These are phyloP conservation scores for Penstemon newberryi DNA, from an alignment of 257 asterid genomes.

Conservation along the genomic window DNA sequence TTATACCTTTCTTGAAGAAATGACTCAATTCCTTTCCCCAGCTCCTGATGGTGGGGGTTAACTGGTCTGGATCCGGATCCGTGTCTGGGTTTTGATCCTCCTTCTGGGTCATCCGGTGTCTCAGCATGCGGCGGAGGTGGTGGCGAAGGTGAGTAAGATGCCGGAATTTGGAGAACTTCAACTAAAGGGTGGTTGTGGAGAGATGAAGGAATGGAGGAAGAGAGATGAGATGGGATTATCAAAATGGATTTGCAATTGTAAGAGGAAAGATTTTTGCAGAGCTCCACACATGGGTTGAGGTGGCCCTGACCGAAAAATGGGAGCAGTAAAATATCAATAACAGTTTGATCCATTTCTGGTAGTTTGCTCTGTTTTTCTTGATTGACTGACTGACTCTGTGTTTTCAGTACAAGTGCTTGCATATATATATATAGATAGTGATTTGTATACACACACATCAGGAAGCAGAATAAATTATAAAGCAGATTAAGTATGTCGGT, in stretches of 20 bases:
- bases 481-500: neutral
- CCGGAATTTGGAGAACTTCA: slow-evolving; percentile 36
- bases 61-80: slow-evolving; percentile 8
- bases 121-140: slow-evolving; percentile 11
- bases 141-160: slow-evolving; percentile 25
- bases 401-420: neutral
- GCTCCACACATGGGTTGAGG: slow-evolving; percentile 62
- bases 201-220: slow-evolving; percentile 54
- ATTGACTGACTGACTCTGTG: too few species aligned
- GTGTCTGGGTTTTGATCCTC: slow-evolving; percentile 8
- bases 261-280: slow-evolving; percentile 54
- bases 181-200: slow-evolving; percentile 32
- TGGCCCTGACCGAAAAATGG: slow-evolving; percentile 90
- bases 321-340: slow-evolving; percentile 54
- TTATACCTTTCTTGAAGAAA: slow-evolving; percentile 37
- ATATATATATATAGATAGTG: neutral
- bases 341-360: slow-evolving; percentile 35
- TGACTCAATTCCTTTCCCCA: slow-evolving; percentile 51
- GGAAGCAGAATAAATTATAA: neutral
- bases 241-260: slow-evolving; percentile 43
- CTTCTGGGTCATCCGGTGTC: slow-evolving; percentile 6
- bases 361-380: neutral
- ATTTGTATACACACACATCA: neutral
- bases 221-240: slow-evolving; percentile 60
- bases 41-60: slow-evolving; percentile 28